phyloP scores from a whole-genome alignment of 2,329 filamentous ascomycete genomes.

The Aspergillus cejpii region DNA sequence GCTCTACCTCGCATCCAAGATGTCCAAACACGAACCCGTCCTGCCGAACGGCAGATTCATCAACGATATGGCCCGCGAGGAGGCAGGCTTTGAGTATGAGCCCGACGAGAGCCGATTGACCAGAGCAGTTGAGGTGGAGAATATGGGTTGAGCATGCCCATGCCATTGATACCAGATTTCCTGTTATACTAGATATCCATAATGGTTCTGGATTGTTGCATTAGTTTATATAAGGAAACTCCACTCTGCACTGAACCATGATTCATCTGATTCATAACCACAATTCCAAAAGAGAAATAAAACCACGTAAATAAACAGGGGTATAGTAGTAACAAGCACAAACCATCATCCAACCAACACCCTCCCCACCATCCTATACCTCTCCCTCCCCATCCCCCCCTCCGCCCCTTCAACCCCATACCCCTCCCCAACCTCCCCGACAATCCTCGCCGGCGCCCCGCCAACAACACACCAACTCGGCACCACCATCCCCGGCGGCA shows the following conservation, averaged over 20 bases:
- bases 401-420: slow-evolving; percentile 43
- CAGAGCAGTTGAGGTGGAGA: slow-evolving; percentile 25
- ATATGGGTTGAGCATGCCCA: slow-evolving; percentile 19
- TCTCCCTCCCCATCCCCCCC: slow-evolving; percentile 40
- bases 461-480: slow-evolving; percentile 90
- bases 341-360: slow-evolving; percentile 9
- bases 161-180: background rate
- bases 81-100: slow-evolving; percentile 54
- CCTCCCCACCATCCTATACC: slow-evolving; percentile 36
- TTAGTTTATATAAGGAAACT: no score
- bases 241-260: no score
- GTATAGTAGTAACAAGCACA: slow-evolving; percentile 15
- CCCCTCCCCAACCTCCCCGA: slow-evolving; percentile 62
- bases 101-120: slow-evolving; percentile 55
- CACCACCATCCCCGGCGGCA: slow-evolving; percentile 84
- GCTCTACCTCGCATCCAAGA: slow-evolving; percentile 68
- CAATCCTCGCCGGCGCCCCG: slow-evolving; percentile 68
- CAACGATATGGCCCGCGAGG: slow-evolving; percentile 64
- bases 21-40: slow-evolving; percentile 53
- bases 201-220: no score
- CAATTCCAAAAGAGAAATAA: background rate
- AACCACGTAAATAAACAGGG: slow-evolving; percentile 7
- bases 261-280: no score
- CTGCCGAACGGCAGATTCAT: slow-evolving; percentile 61
- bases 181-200: no score